Percentiles rank a stretch among this genome's conserved stretches.
Conservation (phyloP, 192 early-diverging fungal species). For the Linnemannia hyalina region DNA sequence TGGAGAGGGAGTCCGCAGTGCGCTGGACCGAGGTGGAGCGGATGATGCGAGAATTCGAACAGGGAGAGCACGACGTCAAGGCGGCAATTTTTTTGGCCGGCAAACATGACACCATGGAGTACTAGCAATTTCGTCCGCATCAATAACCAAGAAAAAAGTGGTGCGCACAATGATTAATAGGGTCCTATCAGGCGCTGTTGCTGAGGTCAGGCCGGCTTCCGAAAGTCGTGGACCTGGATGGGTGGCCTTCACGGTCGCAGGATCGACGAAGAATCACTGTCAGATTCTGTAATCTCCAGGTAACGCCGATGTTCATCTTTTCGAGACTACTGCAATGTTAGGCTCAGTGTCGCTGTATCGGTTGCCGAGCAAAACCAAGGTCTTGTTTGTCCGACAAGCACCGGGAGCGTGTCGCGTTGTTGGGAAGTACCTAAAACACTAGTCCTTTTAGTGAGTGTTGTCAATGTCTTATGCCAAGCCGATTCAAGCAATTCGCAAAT, state of each 20-base stretch:
- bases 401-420: neutral
- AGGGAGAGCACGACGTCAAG: too few relatives aligned
- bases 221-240: neutral
- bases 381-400: slow-evolving; percentile 10
- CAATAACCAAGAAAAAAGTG: neutral
- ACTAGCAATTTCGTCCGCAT: neutral
- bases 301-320: neutral
- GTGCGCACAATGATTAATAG: neutral
- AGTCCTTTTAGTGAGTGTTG: too few relatives aligned
- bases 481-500: too few relatives aligned
- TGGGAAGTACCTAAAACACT: neutral
- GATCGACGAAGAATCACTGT: neutral
- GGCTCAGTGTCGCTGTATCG: neutral
- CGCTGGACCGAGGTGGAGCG: too few relatives aligned
- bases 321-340: neutral
- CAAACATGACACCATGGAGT: neutral
- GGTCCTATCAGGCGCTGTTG: neutral
- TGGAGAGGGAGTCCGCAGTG: too few relatives aligned
- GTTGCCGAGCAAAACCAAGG: neutral
- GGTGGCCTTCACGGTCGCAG: neutral
- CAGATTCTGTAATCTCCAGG: neutral
- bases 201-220: neutral
- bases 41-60: too few relatives aligned
- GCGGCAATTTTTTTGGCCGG: slow-evolving; percentile 8
- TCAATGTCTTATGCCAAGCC: too few relatives aligned